A percentile compares a stretch with the other conserved stretches of the same genome.
phyloP scores from a whole-genome alignment of 1,284 basidiomycete genomes.

The Rhodotorula mucilaginosa region DNA sequence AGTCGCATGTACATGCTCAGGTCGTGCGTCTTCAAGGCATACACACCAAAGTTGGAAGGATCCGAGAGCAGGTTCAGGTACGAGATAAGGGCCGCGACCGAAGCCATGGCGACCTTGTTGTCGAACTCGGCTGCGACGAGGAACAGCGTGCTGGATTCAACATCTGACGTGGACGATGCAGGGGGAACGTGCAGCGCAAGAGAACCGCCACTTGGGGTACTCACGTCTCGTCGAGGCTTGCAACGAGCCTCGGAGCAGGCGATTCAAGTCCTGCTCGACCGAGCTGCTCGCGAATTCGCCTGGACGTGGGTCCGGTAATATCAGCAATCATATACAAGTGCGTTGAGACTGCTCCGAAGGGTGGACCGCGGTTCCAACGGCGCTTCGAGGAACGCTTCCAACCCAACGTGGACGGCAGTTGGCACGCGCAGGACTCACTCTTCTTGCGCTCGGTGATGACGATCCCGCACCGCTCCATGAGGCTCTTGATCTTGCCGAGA shows the following conservation, averaged over 20 bases:
- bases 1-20: conserved; percentile 92
- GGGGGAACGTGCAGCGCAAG: not conserved
- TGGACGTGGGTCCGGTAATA: conserved; percentile 45
- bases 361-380: too few species aligned
- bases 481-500: conserved; percentile 73
- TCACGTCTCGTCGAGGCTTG: conserved; percentile 54
- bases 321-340: too few species aligned
- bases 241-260: conserved; percentile 62
- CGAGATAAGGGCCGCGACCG: conserved; percentile 74
- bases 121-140: conserved; percentile 66
- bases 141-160: not conserved
- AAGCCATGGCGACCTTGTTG: conserved; percentile 72
- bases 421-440: conserved; percentile 55
- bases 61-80: conserved; percentile 85
- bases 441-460: conserved; percentile 85
- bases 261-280: conserved; percentile 78
- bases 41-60: conserved; percentile 75
- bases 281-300: conserved; percentile 81
- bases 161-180: too few species aligned
- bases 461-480: conserved; percentile 85
- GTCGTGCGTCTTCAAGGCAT: conserved; percentile 80
- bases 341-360: too few species aligned
- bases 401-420: too few species aligned
- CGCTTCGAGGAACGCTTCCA: not conserved
- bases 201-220: conserved; percentile 42